These are phyloP conservation scores for Diaporthe sp. DNA, from an alignment of 2,329 filamentous ascomycete genomes.

Conservation along the genomic window DNA sequence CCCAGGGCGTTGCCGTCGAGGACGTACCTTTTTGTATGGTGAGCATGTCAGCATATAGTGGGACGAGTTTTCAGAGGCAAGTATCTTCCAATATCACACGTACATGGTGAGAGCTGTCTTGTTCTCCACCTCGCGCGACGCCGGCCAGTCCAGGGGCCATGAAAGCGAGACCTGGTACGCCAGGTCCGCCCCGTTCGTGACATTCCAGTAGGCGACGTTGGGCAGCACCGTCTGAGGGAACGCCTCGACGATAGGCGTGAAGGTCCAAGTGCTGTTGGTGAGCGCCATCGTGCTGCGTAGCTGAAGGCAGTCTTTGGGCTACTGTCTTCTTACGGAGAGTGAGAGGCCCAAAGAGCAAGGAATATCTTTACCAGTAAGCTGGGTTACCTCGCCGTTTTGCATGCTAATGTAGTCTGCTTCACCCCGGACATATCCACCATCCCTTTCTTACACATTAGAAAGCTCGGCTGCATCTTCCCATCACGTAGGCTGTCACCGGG, in stretches of 20 bases:
- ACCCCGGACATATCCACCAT: not conserved
- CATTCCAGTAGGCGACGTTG: conserved; percentile 42
- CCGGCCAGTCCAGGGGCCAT: conserved; percentile 42
- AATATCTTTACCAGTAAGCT: not conserved
- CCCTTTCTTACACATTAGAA: not conserved
- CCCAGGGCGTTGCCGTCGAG: conserved; percentile 48
- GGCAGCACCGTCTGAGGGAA: conserved; percentile 40
- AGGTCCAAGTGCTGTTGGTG: conserved; percentile 45
- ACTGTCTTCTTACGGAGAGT: not conserved
- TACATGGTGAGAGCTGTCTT: conserved; percentile 33
- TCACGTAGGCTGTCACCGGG: not conserved
- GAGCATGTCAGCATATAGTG: not conserved
- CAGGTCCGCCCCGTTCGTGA: conserved; percentile 39
- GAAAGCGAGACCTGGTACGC: conserved; percentile 42
- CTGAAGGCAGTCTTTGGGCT: not conserved
- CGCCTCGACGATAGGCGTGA: conserved; percentile 37
- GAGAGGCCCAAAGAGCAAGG: not conserved
- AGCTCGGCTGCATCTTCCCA: conserved; percentile 9
- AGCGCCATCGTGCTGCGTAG: conserved; percentile 21
- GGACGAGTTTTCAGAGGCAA: not conserved
- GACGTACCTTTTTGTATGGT: conserved; percentile 43
- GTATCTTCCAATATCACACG: not conserved
- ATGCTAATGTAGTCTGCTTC: conserved; percentile 10
- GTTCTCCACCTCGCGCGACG: conserved; percentile 25
- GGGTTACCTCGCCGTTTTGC: not conserved